These are phyloP conservation scores for Chrysoporthe deuterocubensis DNA, from an alignment of 2,329 filamentous ascomycete genomes.

Conservation along the genomic window DNA sequence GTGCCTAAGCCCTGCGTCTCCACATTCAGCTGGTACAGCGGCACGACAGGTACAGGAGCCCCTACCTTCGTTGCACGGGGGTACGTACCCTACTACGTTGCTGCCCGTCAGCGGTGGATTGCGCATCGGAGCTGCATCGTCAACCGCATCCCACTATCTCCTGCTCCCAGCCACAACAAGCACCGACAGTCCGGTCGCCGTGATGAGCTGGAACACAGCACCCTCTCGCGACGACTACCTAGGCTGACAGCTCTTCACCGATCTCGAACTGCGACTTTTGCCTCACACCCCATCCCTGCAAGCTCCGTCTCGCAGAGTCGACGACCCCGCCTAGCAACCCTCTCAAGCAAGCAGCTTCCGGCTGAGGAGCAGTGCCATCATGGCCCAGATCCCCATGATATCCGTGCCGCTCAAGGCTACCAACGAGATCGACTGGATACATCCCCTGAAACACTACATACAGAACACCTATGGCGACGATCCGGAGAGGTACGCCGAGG, in stretches of 20 bases:
- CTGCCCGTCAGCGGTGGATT: conserved; percentile 7
- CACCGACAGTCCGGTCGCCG: conserved; percentile 13
- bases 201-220: conserved; percentile 23
- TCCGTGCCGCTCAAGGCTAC: conserved; percentile 91
- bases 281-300: conserved; percentile 20
- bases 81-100: conserved; percentile 1
- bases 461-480: conserved; percentile 93
- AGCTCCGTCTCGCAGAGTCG: conserved; percentile 24
- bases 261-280: conserved; percentile 12
- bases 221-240: conserved; percentile 10
- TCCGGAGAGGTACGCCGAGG: conserved; percentile 91
- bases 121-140: conserved; percentile 22
- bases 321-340: conserved; percentile 19
- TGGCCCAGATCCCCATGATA: conserved; percentile 92
- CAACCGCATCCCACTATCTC: conserved; percentile 18
- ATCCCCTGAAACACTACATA: conserved; percentile 91
- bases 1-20: conserved; percentile 1
- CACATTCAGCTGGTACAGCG: conserved; percentile 1
- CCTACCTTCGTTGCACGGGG: not conserved
- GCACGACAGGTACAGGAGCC: not conserved
- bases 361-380: conserved; percentile 41
- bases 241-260: conserved; percentile 21
- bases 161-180: conserved; percentile 12
- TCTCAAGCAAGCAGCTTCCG: not conserved
- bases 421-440: conserved; percentile 98